Evolutionary conservation across 768 basidiomycete species (phyloP).

Genomic region (Lentinula detonsa): DNA sequence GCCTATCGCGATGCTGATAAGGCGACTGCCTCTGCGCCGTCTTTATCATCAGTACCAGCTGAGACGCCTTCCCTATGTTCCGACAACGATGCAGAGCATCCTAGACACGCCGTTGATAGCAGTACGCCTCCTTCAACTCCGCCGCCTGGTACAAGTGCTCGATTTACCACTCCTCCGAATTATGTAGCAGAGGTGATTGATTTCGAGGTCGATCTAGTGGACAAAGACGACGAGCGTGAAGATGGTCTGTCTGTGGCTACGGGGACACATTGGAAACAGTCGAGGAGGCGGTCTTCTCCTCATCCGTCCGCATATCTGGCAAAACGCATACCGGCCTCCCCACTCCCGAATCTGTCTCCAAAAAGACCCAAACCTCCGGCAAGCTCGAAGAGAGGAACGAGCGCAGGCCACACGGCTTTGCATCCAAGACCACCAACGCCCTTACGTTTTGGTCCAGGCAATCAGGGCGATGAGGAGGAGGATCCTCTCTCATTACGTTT

Average conservation of each 20-base stretch:
- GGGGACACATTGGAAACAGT: not conserved
- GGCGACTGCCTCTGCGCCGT: slow-evolving; percentile 7
- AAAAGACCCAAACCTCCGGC: slow-evolving; percentile 53
- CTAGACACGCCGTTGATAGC: slow-evolving; percentile 7
- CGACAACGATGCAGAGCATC: slow-evolving; percentile 55
- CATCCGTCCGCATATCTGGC: not conserved
- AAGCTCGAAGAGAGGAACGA: slow-evolving; percentile 16
- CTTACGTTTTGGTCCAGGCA: slow-evolving; percentile 10
- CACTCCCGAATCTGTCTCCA: slow-evolving; percentile 51
- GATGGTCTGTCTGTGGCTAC: not conserved
- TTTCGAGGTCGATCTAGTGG: slow-evolving; percentile 32
- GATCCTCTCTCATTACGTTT: slow-evolving; percentile 30
- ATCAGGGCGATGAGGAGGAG: slow-evolving; percentile 24
- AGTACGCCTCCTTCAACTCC: slow-evolving; percentile 10
- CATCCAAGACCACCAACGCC: slow-evolving; percentile 13
- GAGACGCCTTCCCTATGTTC: slow-evolving; percentile 69
- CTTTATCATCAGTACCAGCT: slow-evolving; percentile 25
- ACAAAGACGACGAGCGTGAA: slow-evolving; percentile 10
- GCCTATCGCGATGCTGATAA: slow-evolving; percentile 14
- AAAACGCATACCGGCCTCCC: slow-evolving; percentile 44
- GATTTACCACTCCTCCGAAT: not conserved
- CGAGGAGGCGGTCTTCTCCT: not conserved
- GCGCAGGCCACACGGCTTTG: slow-evolving; percentile 17
- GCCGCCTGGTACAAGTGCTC: slow-evolving; percentile 9
- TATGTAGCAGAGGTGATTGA: not conserved